phyloP scores from a whole-genome alignment of 2,329 filamentous ascomycete genomes.

The Exophiala mesophila region DNA sequence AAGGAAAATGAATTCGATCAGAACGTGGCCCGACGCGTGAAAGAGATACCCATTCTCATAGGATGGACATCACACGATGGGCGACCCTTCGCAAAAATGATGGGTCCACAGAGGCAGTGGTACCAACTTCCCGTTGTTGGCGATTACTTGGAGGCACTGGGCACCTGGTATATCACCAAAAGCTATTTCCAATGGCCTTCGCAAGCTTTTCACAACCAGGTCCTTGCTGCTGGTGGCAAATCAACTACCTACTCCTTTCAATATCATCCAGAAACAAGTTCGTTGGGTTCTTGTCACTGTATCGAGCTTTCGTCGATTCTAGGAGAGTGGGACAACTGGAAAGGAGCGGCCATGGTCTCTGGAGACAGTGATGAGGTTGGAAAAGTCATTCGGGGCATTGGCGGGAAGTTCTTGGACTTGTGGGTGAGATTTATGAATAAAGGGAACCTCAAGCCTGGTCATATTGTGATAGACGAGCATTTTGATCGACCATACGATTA shows the following conservation, averaged over 20 bases:
- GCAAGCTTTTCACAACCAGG: slow-evolving; percentile 2
- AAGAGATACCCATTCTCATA: slow-evolving; percentile 1
- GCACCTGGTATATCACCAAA: slow-evolving; percentile 3
- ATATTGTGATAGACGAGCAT: no score
- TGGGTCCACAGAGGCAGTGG: neutral
- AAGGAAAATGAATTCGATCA: neutral
- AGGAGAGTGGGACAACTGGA: neutral
- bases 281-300: neutral
- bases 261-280: neutral
- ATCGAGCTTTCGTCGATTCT: slow-evolving; percentile 2
- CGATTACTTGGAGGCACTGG: slow-evolving; percentile 1
- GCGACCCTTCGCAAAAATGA: neutral
- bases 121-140: slow-evolving; percentile 1
- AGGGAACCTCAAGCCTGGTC: no score
- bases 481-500: no score
- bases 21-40: neutral
- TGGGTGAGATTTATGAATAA: no score
- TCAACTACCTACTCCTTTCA: neutral
- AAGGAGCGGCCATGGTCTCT: slow-evolving; percentile 1
- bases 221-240: slow-evolving; percentile 1
- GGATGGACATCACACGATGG: slow-evolving; percentile 4
- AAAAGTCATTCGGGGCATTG: no score
- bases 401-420: no score
- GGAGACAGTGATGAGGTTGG: no score
- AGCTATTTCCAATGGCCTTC: slow-evolving; percentile 4